A percentile compares a stretch with the other conserved stretches of the same genome.
phyloP scores from a whole-genome alignment of 352 stramenopile species.

The Pythium phragmitis region DNA sequence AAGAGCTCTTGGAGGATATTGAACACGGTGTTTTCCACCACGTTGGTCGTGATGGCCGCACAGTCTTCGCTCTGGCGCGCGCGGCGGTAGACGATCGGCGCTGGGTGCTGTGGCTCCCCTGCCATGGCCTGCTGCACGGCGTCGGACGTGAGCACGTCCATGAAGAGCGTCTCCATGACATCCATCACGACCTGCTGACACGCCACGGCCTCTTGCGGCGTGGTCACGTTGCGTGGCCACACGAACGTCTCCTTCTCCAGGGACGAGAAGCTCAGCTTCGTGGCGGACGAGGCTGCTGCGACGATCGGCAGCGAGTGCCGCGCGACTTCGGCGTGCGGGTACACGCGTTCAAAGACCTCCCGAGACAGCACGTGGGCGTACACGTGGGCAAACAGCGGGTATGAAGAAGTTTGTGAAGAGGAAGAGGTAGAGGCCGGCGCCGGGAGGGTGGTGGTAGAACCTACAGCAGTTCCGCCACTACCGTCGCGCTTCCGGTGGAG shows the following conservation, averaged over 20 bases:
- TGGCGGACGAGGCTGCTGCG: background rate
- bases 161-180: constrained; percentile 57
- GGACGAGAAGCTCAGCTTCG: background rate
- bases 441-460: no score
- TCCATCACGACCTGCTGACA: constrained; percentile 49
- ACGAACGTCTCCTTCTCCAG: background rate
- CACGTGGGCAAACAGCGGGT: constrained; percentile 48
- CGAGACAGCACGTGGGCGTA: constrained; percentile 58
- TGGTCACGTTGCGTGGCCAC: background rate
- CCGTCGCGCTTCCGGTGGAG: background rate
- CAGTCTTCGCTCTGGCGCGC: constrained; percentile 59
- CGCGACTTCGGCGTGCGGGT: constrained; percentile 36
- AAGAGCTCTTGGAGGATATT: constrained; percentile 86
- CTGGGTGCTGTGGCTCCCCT: constrained; percentile 18
- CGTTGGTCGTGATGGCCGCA: constrained; percentile 48
- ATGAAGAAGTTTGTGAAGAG: background rate
- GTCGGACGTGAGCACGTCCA: constrained; percentile 56
- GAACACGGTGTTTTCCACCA: constrained; percentile 81
- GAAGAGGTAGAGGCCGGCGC: no score
- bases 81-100: constrained; percentile 23
- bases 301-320: constrained; percentile 34
- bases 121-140: constrained; percentile 47
- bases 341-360: constrained; percentile 48
- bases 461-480: no score
- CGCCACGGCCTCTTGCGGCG: constrained; percentile 1